Evolutionary conservation across 2,329 filamentous ascomycete genomes (phyloP).

Genomic region (Clarireedia hainanense): DNA sequence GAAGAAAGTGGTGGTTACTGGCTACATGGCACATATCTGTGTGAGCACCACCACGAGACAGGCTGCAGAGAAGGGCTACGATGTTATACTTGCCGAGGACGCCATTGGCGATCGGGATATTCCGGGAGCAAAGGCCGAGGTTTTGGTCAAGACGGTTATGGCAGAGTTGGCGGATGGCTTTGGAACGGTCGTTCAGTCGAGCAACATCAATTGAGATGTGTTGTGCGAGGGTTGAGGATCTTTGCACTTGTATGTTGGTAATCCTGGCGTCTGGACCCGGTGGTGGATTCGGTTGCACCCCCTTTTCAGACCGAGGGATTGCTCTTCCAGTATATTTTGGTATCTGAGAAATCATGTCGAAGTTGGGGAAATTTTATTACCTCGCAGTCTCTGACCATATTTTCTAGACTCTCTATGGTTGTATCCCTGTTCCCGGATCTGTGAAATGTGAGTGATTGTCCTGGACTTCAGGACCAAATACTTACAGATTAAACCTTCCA

Average conservation of each 20-base stretch:
- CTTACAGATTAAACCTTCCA: slow-evolving; percentile 19
- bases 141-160: slow-evolving; percentile 35
- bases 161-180: slow-evolving; percentile 56
- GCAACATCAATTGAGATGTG: background rate
- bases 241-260: background rate
- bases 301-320: background rate
- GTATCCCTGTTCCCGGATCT: slow-evolving; percentile 12
- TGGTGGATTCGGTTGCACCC: background rate
- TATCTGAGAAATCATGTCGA: slow-evolving; percentile 28
- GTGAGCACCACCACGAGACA: slow-evolving; percentile 53
- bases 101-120: slow-evolving; percentile 50
- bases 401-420: slow-evolving; percentile 14
- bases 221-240: background rate
- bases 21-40: slow-evolving; percentile 60
- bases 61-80: slow-evolving; percentile 41
- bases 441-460: background rate
- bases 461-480: background rate
- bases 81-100: slow-evolving; percentile 54
- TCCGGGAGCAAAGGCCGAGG: no score
- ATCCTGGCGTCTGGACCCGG: background rate
- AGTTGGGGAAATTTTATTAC: slow-evolving; percentile 25
- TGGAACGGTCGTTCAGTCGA: slow-evolving; percentile 42
- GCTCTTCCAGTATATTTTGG: slow-evolving; percentile 25
- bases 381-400: slow-evolving; percentile 23
- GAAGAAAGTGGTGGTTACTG: slow-evolving; percentile 52